A percentile compares a stretch with the other conserved stretches of the same genome.
Conservation (phyloP, 352 stramenopile genomes). For the Phytophthora sp. region DNA sequence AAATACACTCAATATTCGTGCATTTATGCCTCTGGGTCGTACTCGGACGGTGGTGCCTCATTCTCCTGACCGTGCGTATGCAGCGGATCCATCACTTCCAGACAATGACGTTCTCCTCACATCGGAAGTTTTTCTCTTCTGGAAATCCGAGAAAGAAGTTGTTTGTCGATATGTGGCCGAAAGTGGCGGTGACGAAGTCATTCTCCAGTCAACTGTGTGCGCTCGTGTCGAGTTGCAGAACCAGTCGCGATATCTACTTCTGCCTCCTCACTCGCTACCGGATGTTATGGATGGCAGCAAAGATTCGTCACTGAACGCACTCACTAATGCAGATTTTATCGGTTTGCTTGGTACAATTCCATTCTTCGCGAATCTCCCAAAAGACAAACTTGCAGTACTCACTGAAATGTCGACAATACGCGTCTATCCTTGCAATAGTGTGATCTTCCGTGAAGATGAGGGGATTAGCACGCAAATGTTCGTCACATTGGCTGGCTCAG, state of each 20-base stretch:
- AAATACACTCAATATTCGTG: constrained; percentile 50
- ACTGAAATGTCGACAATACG: constrained; percentile 83
- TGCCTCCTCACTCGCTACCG: constrained; percentile 19
- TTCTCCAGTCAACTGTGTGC: constrained; percentile 65
- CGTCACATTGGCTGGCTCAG: constrained; percentile 64
- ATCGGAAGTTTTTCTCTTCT: constrained; percentile 68
- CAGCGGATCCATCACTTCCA: constrained; percentile 29
- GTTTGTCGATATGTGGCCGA: constrained; percentile 72
- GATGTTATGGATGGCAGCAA: constrained; percentile 3
- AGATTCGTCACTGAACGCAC: constrained; percentile 55
- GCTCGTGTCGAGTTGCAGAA: constrained; percentile 52
- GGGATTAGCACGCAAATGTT: constrained; percentile 84
- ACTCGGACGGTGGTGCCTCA: constrained; percentile 4
- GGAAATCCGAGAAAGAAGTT: constrained; percentile 60
- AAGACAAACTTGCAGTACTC: constrained; percentile 61
- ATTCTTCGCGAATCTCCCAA: constrained; percentile 71
- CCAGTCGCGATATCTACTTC: constrained; percentile 49
- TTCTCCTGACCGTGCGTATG: constrained; percentile 23
- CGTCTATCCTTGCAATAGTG: constrained; percentile 67
- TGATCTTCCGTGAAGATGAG: constrained; percentile 81
- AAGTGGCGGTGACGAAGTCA: constrained; percentile 61
- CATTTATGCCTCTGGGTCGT: constrained; percentile 30
- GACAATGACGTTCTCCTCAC: constrained; percentile 41
- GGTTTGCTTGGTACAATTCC: constrained; percentile 66
- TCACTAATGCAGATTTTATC: constrained; percentile 75